These are phyloP conservation scores for Ogataea nitratoaversa DNA, from an alignment of 805 yeast species.

Conservation along the genomic window DNA sequence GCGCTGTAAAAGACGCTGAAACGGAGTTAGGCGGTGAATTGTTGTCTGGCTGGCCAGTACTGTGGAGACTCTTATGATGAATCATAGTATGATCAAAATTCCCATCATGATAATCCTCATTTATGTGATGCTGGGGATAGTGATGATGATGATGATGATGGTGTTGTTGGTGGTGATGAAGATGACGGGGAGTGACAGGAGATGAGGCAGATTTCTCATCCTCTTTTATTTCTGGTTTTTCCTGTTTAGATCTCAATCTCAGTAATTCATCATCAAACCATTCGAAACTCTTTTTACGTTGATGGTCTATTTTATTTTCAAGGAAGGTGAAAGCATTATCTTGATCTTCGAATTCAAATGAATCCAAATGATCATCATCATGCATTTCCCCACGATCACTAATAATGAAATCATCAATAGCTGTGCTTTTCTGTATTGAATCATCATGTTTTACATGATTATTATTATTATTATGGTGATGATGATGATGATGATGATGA, in stretches of 20 bases:
- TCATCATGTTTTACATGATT: no score
- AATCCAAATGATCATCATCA: not conserved
- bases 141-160: constrained; percentile 4
- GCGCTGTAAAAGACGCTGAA: not conserved
- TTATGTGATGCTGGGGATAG: constrained; percentile 1
- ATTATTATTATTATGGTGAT: no score
- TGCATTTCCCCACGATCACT: no score
- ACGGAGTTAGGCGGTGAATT: no score
- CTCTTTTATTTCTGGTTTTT: not conserved
- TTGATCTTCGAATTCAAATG: not conserved
- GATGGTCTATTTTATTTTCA: constrained; percentile 12
- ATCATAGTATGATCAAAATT: not conserved
- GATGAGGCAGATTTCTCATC: no score
- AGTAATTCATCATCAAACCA: constrained; percentile 16
- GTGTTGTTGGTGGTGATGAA: constrained; percentile 1
- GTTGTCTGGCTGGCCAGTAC: no score
- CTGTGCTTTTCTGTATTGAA: no score
- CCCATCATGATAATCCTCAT: constrained; percentile 1
- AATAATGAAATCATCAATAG: no score
- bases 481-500: no score
- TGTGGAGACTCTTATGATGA: no score
- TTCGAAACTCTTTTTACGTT: constrained; percentile 11
- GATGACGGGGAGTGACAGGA: not conserved
- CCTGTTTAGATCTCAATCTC: not conserved
- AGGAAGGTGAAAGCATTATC: constrained; percentile 16